Evolutionary conservation across 805 yeast genomes (phyloP), one percentile per base, ranked within the genome.

Genomic region (Candida corydali): DNA sequence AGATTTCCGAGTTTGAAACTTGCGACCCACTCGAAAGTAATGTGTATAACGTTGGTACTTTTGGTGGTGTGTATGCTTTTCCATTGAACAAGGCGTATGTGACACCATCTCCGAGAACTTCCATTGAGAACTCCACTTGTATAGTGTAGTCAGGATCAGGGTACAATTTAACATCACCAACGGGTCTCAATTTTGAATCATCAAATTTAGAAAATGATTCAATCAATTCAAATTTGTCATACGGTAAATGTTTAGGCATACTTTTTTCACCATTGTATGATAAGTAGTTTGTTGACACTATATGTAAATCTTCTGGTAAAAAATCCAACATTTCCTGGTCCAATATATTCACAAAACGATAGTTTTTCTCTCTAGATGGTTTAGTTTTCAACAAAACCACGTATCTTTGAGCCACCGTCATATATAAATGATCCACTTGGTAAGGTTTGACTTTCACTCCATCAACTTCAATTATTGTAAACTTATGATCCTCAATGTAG

Each of bases 61-160:
- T 82, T 45, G 98, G 96, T 26, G 75, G 58, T 24, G 75, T 68
- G 63, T 76, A 93, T 17, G 95, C 75, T 54, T 85, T 70, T 57
- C 86, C 82, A 72, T 91, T 89, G 82, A 91, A 87, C 67, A 91
- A 84, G n/a, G 98, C 98, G 57, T 93, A 93, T 69, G 88, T 88
- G 44, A 82, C 71, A 69, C 98, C 98, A 60, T 87, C 69, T 33
- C 72, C 74, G 61, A 93, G 71, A 70, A 86, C 86, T 59, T 82
- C 81, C 97, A 93, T 88, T 18, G 62, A 57, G 40, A 93, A 89
- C 49, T 78, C 79, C 36, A 93, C 67, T n/a, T 76, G 70, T 51
- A 88, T 71, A 39, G 69, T 69, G 47, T 73, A 69, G 56, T 86
- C 95, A 10, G 89, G 79, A 17, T 82, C 86, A 29, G 75, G 84